Base-by-base conservation (phyloP, 2,329 filamentous ascomycete genomes). In the Hypoxylon sp. region DNA sequence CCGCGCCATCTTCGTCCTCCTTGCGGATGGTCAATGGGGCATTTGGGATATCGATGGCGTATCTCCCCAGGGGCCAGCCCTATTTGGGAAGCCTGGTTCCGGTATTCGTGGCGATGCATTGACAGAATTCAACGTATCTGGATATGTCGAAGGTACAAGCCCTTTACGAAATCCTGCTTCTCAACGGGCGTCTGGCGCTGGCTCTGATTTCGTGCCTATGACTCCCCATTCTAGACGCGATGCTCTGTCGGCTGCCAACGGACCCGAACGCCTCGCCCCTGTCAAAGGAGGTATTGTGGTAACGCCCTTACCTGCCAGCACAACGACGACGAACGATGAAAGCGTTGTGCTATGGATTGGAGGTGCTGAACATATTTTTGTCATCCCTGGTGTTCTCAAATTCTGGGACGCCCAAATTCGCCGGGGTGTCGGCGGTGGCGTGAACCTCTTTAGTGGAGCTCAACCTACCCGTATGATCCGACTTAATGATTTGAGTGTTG, bases 1-100 rank as follows among this genome's bases (percentile, higher is more conserved):
- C 8, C 82, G 84, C 48, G 87, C 88, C 4, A 79, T 90, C 26
- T 77, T 90, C 40, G 80, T 82, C 0, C 79, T 90, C 2, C 78
- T 90, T 2, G 84, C 85, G 0, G 88, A 90, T 69, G 88, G 88
- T 5, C 87, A 88, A 73, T 90, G 88, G 88, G 88, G 87, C 12
- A 85, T 90, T 32, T 90, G 88, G 88, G 88, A 90, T 70, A 81
- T 90, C 45, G 86, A 89, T 65, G 85, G 87, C 6, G 81, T 81
- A 28, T 84, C 84, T 38, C 84, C 86, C 1, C 75, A 81, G 33
- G 75, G 81, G 49, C 75, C 81, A 61, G 74, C 80, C 0, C 75
- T 87, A 3, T 81, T 86, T 22, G 83, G 80, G 40, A 85, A 83
- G 69, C 77, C 85, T 30, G 81, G 81, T 59, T 78, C 82, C 50